These are phyloP conservation scores for Trametes punicea DNA, from an alignment of 768 basidiomycete species.

Conservation along the genomic window DNA sequence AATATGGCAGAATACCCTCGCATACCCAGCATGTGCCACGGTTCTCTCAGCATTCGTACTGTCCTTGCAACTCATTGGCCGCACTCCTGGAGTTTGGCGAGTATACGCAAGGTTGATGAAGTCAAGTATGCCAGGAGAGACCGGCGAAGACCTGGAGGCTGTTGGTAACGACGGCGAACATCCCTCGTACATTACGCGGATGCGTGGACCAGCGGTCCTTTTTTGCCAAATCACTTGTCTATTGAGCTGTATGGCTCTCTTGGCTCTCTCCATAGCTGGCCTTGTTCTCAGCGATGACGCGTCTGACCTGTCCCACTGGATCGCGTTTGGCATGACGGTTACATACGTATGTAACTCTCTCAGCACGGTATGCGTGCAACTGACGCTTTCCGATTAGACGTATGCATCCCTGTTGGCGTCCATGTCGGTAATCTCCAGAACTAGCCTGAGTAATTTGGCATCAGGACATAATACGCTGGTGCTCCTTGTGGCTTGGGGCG, in stretches of 20 bases:
- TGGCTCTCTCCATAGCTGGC: constrained; percentile 47
- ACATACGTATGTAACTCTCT: constrained; percentile 19
- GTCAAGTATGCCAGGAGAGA: neutral
- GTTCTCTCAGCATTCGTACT: constrained; percentile 11
- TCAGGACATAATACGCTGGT: constrained; percentile 48
- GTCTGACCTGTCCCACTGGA: constrained; percentile 2
- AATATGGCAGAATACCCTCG: constrained; percentile 17
- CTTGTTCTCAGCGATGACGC: constrained; percentile 27
- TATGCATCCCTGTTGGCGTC: constrained; percentile 27
- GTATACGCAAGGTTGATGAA: constrained; percentile 7
- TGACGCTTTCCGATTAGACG: constrained; percentile 11
- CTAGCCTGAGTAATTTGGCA: constrained; percentile 18
- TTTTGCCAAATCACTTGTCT: constrained; percentile 45
- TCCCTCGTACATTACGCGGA: constrained; percentile 19
- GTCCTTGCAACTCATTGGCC: constrained; percentile 15
- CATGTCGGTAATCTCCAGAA: constrained; percentile 17
- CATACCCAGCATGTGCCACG: constrained; percentile 10
- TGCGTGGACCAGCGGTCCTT: constrained; percentile 49
- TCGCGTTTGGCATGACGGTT: constrained; percentile 11
- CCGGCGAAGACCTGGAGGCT: constrained; percentile 4
- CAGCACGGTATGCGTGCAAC: constrained; percentile 24
- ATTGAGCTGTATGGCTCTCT: constrained; percentile 42
- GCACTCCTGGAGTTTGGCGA: neutral
- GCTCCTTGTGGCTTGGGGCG: constrained; percentile 36
- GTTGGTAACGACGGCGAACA: neutral